Conservation (phyloP, 176 grass and related monocot genomes). For the Ananas comosus region DNA sequence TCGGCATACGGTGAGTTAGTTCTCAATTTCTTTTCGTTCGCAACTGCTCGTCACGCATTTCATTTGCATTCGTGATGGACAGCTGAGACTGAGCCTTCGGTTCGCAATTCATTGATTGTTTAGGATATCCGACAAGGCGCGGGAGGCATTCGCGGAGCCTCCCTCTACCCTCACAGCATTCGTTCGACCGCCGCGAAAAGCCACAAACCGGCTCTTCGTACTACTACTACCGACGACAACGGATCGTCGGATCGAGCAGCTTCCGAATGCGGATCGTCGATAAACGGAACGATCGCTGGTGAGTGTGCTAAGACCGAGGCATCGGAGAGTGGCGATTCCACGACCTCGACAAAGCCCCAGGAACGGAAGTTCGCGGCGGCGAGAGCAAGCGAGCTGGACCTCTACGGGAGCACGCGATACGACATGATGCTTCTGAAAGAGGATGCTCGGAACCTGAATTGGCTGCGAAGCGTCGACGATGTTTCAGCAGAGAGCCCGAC, state of each 20-base stretch:
- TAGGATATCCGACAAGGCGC: constrained; percentile 13
- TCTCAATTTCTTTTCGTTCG: not conserved
- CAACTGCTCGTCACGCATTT: not conserved
- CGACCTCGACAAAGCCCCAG: too few relatives aligned
- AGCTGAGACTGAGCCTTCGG: too few relatives aligned
- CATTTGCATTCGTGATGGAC: not conserved
- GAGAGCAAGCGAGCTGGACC: constrained; percentile 4
- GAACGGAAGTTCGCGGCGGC: not conserved
- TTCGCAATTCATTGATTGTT: not conserved
- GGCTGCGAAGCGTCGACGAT: constrained; percentile 15
- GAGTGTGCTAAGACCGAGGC: not conserved
- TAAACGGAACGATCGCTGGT: too few relatives aligned
- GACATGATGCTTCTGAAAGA: constrained; percentile 5
- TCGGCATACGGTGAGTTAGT: constrained; percentile 10
- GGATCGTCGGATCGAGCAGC: not conserved
- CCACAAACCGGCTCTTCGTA: not conserved
- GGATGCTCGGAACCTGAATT: constrained; percentile 11
- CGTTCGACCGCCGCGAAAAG: constrained; percentile 2
- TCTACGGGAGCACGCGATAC: constrained; percentile 19
- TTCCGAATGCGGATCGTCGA: not conserved
- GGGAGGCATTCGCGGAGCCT: not conserved
- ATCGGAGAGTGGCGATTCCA: not conserved
- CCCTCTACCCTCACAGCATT: constrained; percentile 24
- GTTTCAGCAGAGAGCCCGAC: constrained; percentile 1
- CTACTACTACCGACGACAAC: not conserved